A percentile compares a stretch with the other conserved stretches of the same genome.
Conservation (phyloP, 106 monocot species). For the Posidonia australis region DNA sequence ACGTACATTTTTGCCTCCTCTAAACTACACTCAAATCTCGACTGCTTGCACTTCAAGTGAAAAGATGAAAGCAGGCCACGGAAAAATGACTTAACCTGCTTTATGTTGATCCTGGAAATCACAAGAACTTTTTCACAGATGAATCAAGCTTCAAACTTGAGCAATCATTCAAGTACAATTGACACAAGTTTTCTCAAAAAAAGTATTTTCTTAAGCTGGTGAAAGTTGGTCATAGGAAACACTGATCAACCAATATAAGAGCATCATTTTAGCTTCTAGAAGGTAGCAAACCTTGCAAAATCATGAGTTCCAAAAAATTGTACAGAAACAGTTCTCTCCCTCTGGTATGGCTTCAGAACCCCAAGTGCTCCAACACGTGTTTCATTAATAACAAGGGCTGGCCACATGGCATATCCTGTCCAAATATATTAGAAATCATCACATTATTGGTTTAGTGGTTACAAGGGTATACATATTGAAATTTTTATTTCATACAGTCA, state of each 20-base stretch:
- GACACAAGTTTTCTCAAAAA: too few relatives aligned
- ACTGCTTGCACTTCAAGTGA: conserved; percentile 87
- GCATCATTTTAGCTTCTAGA: neutral
- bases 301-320: conserved; percentile 99
- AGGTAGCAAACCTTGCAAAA: conserved; percentile 77
- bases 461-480: too few relatives aligned
- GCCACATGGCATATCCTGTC: conserved; percentile 98
- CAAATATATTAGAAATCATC: conserved; percentile 8
- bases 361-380: conserved; percentile 31
- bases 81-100: conserved; percentile 74
- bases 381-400: conserved; percentile 79
- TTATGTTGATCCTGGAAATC: conserved; percentile 64
- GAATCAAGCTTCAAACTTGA: neutral
- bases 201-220: too few relatives aligned
- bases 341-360: conserved; percentile 32
- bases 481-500: too few relatives aligned
- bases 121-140: neutral
- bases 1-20: conserved; percentile 81
- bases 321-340: conserved; percentile 58
- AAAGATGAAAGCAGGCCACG: conserved; percentile 70
- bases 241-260: neutral
- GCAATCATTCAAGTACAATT: too few relatives aligned
- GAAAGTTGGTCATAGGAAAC: neutral
- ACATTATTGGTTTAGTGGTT: too few relatives aligned
- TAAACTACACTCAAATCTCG: conserved; percentile 55